phyloP scores from a whole-genome alignment of 1,284 basidiomycete genomes.

The Melampsora larici-populina region DNA sequence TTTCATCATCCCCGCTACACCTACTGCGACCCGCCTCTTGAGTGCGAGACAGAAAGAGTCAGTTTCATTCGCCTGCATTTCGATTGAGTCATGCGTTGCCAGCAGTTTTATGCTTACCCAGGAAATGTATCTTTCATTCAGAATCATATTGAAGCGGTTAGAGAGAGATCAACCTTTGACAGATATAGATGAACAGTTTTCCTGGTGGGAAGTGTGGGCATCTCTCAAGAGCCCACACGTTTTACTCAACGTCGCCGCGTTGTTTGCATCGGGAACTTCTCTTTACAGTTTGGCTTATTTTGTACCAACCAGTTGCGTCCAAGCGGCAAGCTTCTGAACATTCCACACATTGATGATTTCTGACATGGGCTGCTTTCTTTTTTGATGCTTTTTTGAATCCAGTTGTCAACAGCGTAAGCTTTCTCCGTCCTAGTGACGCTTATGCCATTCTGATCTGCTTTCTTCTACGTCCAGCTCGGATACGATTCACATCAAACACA shows the following conservation, averaged over 20 bases:
- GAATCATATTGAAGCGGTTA: constrained; percentile 23
- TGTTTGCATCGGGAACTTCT: constrained; percentile 23
- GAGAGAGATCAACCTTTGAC: constrained; percentile 7
- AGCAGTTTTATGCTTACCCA: not conserved
- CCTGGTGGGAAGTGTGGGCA: constrained; percentile 17
- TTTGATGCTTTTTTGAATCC: not conserved
- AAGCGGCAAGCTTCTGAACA: not conserved
- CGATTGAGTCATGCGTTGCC: not conserved
- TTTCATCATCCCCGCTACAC: constrained; percentile 34
- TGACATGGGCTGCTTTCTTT: not conserved
- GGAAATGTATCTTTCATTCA: not conserved
- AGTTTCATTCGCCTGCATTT: not conserved
- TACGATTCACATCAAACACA: constrained; percentile 23
- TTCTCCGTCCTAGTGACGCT: not conserved
- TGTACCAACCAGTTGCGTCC: constrained; percentile 28
- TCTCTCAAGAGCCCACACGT: constrained; percentile 35
- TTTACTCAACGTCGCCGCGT: constrained; percentile 19
- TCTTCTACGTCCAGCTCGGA: constrained; percentile 18
- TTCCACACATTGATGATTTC: too few relatives aligned
- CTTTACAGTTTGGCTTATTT: constrained; percentile 40
- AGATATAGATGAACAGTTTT: constrained; percentile 17
- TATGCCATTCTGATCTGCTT: not conserved
- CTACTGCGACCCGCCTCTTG: constrained; percentile 8
- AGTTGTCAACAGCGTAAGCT: constrained; percentile 16
- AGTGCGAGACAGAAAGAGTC: constrained; percentile 11